phyloP scores from a whole-genome alignment of 306 rosid species.

The Rosa rugosa region DNA sequence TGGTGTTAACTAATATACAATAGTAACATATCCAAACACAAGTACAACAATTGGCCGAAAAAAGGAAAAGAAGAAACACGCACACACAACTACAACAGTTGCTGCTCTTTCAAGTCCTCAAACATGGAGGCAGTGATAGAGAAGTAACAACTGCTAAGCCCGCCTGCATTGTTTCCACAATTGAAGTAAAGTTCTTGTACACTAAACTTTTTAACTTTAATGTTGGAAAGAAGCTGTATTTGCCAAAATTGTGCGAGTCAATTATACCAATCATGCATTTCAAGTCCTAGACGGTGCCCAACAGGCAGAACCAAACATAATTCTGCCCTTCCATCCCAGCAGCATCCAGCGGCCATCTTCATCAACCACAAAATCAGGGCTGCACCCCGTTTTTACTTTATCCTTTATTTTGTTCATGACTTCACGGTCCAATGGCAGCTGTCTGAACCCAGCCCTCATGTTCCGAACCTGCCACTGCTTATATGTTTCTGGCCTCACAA shows the following conservation, averaged over 20 bases:
- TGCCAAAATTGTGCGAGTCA: background rate
- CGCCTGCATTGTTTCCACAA: background rate
- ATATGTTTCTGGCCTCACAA: conserved; percentile 66
- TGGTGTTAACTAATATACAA: background rate
- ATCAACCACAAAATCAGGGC: conserved; percentile 43
- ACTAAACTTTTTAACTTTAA: background rate
- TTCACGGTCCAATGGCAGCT: conserved; percentile 42
- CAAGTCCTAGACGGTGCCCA: conserved; percentile 58
- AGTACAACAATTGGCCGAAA: background rate
- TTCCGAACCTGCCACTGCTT: conserved; percentile 59
- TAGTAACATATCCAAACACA: background rate
- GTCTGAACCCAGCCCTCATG: conserved; percentile 45
- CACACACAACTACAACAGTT: background rate
- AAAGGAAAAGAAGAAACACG: background rate
- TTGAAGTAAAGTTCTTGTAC: background rate
- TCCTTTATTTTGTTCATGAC: conserved; percentile 27
- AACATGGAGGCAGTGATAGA: background rate
- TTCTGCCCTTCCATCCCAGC: conserved; percentile 71
- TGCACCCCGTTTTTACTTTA: conserved; percentile 36
- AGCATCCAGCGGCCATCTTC: conserved; percentile 57
- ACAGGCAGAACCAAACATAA: conserved; percentile 48
- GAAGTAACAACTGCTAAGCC: background rate
- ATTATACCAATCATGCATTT: background rate
- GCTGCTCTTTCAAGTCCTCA: background rate
- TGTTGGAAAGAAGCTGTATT: background rate